These are phyloP conservation scores for Acer yangbiense DNA, from an alignment of 345 rosid genomes.

Conservation along the genomic window DNA sequence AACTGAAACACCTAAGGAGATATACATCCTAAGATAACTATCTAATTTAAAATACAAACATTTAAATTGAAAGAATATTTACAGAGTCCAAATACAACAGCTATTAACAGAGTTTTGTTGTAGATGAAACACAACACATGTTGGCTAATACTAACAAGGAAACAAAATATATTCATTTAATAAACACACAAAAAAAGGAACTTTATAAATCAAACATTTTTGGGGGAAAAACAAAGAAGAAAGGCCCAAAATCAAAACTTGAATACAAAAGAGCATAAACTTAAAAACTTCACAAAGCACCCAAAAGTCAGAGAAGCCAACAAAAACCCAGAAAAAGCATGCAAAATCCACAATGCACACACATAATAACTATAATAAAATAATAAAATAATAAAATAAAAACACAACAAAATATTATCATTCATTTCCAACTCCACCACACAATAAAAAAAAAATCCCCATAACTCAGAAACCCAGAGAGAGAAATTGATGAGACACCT, in stretches of 20 bases:
- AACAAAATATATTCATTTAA: not conserved
- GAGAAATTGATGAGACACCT: not conserved
- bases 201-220: not conserved
- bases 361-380: not conserved
- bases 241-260: not conserved
- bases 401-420: conserved; percentile 4
- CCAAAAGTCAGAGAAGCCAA: not conserved
- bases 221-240: not conserved
- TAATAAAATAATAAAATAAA: not conserved
- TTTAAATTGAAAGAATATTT: too few species aligned
- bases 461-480: conserved; percentile 5
- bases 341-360: conserved; percentile 5
- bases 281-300: not conserved
- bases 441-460: not conserved
- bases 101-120: too few species aligned
- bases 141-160: not conserved
- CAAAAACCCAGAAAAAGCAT: conserved; percentile 8
- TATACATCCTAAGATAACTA: too few species aligned
- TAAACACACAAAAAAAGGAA: not conserved
- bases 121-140: too few species aligned
- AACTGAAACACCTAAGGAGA: too few species aligned
- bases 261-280: not conserved
- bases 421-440: not conserved
- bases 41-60: too few species aligned
- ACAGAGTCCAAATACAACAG: too few species aligned